Base-by-base conservation (phyloP, 805 yeast genomes). In the Diddensiella caesifluorescens region DNA sequence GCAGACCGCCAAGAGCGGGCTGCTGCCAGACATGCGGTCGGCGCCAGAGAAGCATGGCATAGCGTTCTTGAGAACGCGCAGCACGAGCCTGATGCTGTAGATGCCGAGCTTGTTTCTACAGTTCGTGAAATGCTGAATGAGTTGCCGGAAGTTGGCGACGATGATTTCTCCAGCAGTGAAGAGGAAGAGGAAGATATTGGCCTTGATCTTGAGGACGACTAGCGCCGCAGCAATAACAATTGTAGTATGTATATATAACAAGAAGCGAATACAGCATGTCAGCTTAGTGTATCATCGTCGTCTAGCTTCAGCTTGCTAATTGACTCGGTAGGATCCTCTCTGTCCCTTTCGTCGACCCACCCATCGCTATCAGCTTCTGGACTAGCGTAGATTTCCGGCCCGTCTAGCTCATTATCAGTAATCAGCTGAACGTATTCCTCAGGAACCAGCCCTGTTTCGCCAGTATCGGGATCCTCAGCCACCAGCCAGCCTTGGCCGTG, bases 401-500 rank as follows among this genome's bases (percentile, higher is more conserved):
- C 35, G n/a, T 25, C 41, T 5, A 20, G 40, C 19, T 37, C 41
- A 30, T 18, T 20, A 10, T 38, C 41, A 25, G 18, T 32, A 22
- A 18, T 34, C 43, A 51, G 22, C 21, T 84, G 82, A 22, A 92
- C 96, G 55, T 89, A 92, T 54, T 85, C 96, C 55, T 89, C 95
- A 1, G 98, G 98, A 4, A 92, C 95, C 39, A 92, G 73, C 1
- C 98, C 98, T 9, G 94, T 84, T 48, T 80, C 83, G 1, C 86
- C 87, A 2, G 83, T 72, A 21, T 57, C 69, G 1, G 85, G 81
- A 55, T 87, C 88, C 46, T 72, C 72, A 0, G 97, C 97, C 39
- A 92, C 97, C 2, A 92, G 72, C 99, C 98, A 92, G 5, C 99
- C 99, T 60, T 90, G 97, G 20, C 97, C 97, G 60, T 90, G 95